Conservation (phyloP, 2,329 filamentous ascomycete genomes). For the Cercospora sojina region DNA sequence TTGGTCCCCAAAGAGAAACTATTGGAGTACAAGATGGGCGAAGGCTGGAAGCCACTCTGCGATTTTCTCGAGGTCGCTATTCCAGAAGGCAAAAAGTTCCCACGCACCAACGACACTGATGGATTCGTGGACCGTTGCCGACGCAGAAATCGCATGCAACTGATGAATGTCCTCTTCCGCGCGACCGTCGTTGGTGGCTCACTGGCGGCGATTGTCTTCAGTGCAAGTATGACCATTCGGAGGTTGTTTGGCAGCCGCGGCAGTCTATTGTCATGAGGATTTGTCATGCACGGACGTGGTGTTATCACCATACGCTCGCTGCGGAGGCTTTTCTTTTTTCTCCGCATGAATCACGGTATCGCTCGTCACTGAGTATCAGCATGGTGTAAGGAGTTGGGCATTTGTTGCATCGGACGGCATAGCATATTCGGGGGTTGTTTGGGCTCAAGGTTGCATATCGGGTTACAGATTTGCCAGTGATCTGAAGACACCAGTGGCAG, state of each 20-base stretch:
- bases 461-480: neutral
- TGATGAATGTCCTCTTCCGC: slow-evolving; percentile 56
- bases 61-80: slow-evolving; percentile 55
- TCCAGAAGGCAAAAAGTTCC: slow-evolving; percentile 51
- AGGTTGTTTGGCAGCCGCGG: slow-evolving; percentile 35
- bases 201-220: slow-evolving; percentile 45
- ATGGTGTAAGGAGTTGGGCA: slow-evolving; percentile 9
- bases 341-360: neutral
- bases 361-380: neutral
- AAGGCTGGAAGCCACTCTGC: slow-evolving; percentile 56
- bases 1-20: slow-evolving; percentile 51
- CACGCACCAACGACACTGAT: slow-evolving; percentile 55
- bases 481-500: neutral
- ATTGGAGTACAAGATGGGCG: slow-evolving; percentile 55
- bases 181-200: slow-evolving; percentile 52
- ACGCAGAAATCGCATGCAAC: slow-evolving; percentile 55
- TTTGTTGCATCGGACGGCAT: neutral
- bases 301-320: neutral
- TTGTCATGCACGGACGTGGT: neutral
- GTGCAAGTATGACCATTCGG: slow-evolving; percentile 39
- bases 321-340: too few relatives aligned
- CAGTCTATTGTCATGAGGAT: slow-evolving; percentile 18
- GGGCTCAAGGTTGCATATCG: neutral
- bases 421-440: neutral
- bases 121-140: slow-evolving; percentile 57